Conservation (phyloP, 306 rosid species). For the Citrullus colocynthis region DNA sequence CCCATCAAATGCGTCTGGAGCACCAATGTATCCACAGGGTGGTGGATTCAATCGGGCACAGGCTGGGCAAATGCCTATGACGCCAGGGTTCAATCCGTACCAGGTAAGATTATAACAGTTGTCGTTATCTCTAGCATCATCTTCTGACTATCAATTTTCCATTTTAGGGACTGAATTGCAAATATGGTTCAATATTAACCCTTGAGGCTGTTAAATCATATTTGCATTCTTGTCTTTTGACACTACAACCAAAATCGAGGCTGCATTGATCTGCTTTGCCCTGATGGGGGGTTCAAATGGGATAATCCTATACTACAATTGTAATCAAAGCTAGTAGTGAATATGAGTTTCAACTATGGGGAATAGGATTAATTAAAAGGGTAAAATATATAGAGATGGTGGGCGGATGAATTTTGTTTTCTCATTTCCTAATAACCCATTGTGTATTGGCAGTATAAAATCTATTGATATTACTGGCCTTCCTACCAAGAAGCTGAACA, state of each 20-base stretch:
- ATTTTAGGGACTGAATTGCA: background rate
- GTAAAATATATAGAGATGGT: background rate
- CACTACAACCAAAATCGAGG: background rate
- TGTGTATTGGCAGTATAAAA: background rate
- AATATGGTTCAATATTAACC: background rate
- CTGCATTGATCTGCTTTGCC: background rate
- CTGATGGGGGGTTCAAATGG: background rate
- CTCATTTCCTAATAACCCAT: background rate
- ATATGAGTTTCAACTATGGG: background rate
- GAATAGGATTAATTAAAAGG: background rate
- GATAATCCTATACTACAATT: background rate
- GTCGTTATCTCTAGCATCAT: background rate
- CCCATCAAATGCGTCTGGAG: constrained; percentile 46
- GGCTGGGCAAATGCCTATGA: constrained; percentile 86
- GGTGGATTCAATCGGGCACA: constrained; percentile 68
- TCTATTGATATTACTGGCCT: background rate
- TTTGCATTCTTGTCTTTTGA: background rate
- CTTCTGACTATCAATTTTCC: background rate
- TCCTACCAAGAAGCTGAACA: background rate
- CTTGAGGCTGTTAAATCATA: background rate
- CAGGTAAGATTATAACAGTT: constrained; percentile 35
- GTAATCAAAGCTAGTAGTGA: background rate
- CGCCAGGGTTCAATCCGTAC: constrained; percentile 88
- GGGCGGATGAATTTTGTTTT: background rate
- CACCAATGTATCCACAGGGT: constrained; percentile 61